phyloP scores from a whole-genome alignment of 2,329 filamentous ascomycete genomes.

The Sclerotinia minor region DNA sequence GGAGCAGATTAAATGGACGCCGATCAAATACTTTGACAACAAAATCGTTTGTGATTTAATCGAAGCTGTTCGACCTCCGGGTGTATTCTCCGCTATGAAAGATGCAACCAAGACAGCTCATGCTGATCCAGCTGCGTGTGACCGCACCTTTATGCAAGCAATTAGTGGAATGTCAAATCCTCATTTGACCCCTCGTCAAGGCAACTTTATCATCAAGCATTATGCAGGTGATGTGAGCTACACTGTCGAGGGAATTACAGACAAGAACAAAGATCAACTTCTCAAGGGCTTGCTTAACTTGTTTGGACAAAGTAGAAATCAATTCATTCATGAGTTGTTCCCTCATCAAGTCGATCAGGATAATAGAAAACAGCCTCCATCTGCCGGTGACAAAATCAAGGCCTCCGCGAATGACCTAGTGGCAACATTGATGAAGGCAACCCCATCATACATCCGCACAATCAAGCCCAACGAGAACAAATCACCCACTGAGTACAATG shows the following conservation, averaged over 20 bases:
- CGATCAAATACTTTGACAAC: constrained; percentile 99
- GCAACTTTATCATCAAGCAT: constrained; percentile 97
- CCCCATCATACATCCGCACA: constrained; percentile 96
- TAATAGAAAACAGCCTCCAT: constrained; percentile 90
- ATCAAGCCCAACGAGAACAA: constrained; percentile 99
- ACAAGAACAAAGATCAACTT: constrained; percentile 98
- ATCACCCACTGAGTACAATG: constrained; percentile 88
- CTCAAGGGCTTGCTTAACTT: constrained; percentile 91
- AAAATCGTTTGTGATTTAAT: constrained; percentile 98
- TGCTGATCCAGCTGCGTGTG: constrained; percentile 89
- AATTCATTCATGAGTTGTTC: constrained; percentile 85
- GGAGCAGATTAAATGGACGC: constrained; percentile 97
- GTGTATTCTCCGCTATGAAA: constrained; percentile 93
- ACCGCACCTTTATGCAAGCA: constrained; percentile 92
- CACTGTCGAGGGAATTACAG: constrained; percentile 92
- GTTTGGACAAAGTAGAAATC: constrained; percentile 78
- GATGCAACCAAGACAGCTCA: constrained; percentile 98
- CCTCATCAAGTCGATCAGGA: constrained; percentile 93
- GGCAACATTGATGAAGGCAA: constrained; percentile 92
- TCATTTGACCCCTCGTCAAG: constrained; percentile 88
- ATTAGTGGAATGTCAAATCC: constrained; percentile 88
- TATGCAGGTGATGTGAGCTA: constrained; percentile 97
- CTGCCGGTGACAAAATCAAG: constrained; percentile 95
- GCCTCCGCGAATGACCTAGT: constrained; percentile 92
- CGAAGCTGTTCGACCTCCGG: constrained; percentile 84